Percentiles rank a stretch among this genome's conserved stretches.
Conservation (phyloP, 192 early-diverging fungal genomes). For the Backusella psychrophila region DNA sequence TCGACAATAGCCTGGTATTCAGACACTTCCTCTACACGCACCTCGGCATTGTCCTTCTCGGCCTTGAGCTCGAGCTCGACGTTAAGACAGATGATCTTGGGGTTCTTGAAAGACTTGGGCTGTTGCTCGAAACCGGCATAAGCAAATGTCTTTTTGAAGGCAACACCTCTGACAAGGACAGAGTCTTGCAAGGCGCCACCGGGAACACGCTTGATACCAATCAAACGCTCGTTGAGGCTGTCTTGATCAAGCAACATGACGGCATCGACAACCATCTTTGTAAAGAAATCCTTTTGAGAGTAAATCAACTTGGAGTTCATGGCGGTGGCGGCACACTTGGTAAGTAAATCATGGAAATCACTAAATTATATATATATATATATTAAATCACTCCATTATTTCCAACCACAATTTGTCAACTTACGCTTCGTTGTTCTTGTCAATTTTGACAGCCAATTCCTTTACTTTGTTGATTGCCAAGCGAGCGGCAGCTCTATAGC, state of each 20-base stretch:
- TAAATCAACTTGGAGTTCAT: slow-evolving; percentile 99
- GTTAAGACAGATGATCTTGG: slow-evolving; percentile 91
- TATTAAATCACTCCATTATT: too few relatives aligned
- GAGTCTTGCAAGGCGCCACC: slow-evolving; percentile 99
- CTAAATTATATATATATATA: slow-evolving; percentile 31
- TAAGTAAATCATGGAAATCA: slow-evolving; percentile 85
- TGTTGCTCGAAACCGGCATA: slow-evolving; percentile 99
- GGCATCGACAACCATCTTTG: slow-evolving; percentile 97
- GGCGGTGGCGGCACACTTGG: slow-evolving; percentile 96
- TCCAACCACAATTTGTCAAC: slow-evolving; percentile 18
- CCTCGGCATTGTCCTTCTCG: slow-evolving; percentile 99
- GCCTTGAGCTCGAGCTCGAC: slow-evolving; percentile 99
- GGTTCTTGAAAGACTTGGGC: slow-evolving; percentile 90
- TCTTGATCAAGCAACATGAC: slow-evolving; percentile 95
- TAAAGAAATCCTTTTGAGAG: slow-evolving; percentile 96
- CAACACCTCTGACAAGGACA: slow-evolving; percentile 92
- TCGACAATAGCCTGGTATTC: slow-evolving; percentile 99
- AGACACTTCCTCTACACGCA: slow-evolving; percentile 91
- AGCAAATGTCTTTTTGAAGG: slow-evolving; percentile 99
- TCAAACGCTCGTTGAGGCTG: slow-evolving; percentile 93
- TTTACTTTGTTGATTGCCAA: slow-evolving; percentile 91
- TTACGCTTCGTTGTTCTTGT: slow-evolving; percentile 72
- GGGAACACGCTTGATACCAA: slow-evolving; percentile 97
- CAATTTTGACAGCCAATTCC: slow-evolving; percentile 87
- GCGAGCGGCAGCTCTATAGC: slow-evolving; percentile 89